Evolutionary conservation across 1,284 basidiomycete species (phyloP), one percentile per base, ranked within the genome.

Genomic region (Pseudozyma tsukubaensis): DNA sequence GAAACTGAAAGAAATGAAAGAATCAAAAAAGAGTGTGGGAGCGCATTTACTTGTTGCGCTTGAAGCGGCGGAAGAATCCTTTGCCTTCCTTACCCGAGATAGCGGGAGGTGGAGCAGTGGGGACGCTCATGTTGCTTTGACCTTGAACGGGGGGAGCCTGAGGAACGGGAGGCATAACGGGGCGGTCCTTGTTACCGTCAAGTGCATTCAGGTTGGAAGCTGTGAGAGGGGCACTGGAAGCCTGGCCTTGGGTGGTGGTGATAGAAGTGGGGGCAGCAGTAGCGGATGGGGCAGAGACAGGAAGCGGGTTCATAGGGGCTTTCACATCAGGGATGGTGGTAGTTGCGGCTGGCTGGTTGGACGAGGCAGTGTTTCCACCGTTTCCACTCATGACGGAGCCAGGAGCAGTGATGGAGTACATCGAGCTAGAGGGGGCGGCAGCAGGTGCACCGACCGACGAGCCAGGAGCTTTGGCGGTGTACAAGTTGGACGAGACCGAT

Each of bases 31-130:
- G 43, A 39, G 40, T 56, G 59, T 62, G 58, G 12, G 19, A 21
- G 50, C 40, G 36, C n/a, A 16, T 10, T 59, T 49, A 69, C 72
- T 74, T 74, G 51, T 74, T 74, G 21, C 55, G 61, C 59, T 66
- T 74, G 54, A 73, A 73, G 14, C 71, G 36, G 43, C 62, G 36
- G 52, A 74, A 74, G 59, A 74, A 66, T 32, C 72, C 66, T 40
- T 73, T 73, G 21, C 66, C 54, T 14, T 47, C 49, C 32, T 63
- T 64, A 35, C 67, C 67, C n/a, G 59, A 55, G 53, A 62, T 62
- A 8, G 72, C 72, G 7, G 72, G 72, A 13, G 72, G 72, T 4
- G 72, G 72, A 19, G 72, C 72, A 3, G 72, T 69, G 52, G 72
- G 72, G 5, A 74, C 55, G 40, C 58, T 74, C 34, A 69, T 65